Percentiles rank a stretch among this genome's conserved stretches.
Conservation (phyloP, 225 moss, liverwort and hornwort genomes). For the Bryoerythrophyllum caledonicum region DNA sequence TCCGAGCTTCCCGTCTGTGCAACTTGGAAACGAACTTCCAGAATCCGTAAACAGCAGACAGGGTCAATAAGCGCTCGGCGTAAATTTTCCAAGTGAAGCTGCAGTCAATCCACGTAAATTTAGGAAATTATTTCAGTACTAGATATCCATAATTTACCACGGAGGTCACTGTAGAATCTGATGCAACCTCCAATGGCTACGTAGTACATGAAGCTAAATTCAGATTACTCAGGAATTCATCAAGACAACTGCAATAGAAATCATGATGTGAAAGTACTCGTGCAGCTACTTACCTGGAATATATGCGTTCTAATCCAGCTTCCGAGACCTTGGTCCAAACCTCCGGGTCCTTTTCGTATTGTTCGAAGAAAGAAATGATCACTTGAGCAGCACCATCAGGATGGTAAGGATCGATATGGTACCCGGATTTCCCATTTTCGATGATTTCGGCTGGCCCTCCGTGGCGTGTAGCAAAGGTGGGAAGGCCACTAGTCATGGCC, state of each 20-base stretch:
- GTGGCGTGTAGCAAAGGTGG: constrained; percentile 74
- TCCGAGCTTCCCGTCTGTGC: constrained; percentile 50
- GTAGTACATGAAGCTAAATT: background rate
- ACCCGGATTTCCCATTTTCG: constrained; percentile 67
- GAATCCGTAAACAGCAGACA: constrained; percentile 64
- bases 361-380: constrained; percentile 65
- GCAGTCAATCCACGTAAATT: constrained; percentile 1
- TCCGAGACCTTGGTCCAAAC: constrained; percentile 64
- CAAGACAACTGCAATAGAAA: no score
- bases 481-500: constrained; percentile 87
- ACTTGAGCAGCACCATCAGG: constrained; percentile 46
- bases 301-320: constrained; percentile 70
- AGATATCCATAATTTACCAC: background rate
- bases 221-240: no score
- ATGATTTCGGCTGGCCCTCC: constrained; percentile 92
- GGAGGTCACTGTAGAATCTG: background rate
- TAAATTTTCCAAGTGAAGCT: constrained; percentile 75
- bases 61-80: constrained; percentile 64
- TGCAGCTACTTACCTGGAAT: constrained; percentile 48
- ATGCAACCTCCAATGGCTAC: background rate
- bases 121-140: background rate
- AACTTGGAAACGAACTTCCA: constrained; percentile 81
- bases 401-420: constrained; percentile 84
- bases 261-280: background rate
- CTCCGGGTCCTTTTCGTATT: constrained; percentile 35